Evolutionary conservation across 192 early-diverging fungal species (phyloP), one percentile per base, ranked within the genome.

Genomic region (Lobulomyces angularis): DNA sequence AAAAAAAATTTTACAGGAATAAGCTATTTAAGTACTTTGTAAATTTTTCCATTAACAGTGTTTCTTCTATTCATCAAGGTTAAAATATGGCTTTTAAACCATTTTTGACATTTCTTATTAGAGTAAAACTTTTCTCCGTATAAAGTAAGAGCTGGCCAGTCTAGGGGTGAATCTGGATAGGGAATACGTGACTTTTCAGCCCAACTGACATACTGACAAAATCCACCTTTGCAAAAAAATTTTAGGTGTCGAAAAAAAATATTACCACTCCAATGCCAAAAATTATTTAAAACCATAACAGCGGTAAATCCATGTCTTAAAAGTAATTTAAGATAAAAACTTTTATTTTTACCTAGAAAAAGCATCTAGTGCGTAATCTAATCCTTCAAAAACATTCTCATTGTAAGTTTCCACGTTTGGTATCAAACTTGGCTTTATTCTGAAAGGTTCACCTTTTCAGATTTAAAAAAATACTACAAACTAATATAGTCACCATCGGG

Each of bases 231-330:
- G n/a, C n/a, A n/a, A 8, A 26, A 17, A 34, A 25, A 14, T 7
- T 3, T n/a, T n/a, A n/a, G n/a, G n/a, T n/a, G 34, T 20, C 18
- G 20, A 14, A 9, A 8, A 17, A 11, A 33, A 27, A 9, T 27
- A 26, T 75, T 74, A 25, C 80, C 80, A 51, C 69, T 73, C 80
- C 80, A 82, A 8, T 79, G 75, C 80, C 80, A 82, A 54, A 65
- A 82, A 46, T 81, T 81, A 24, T 45, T n/a, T 46, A 17, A 21
- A 4, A 46, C 45, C 37, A 42, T 42, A 20, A 51, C 18, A 80
- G 40, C 5, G 66, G 58, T 36, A 78, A 43, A 52, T 22, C 12
- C 31, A 16, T 18, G 8, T 25, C 16, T 43, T 5, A 14, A 43
- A 5, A 14, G 5, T 11, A 41, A 18, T 20, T 43, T 20, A 27